phyloP scores from a whole-genome alignment of 495 filamentous ascomycete species.

The Aspergillus bridgeri region DNA sequence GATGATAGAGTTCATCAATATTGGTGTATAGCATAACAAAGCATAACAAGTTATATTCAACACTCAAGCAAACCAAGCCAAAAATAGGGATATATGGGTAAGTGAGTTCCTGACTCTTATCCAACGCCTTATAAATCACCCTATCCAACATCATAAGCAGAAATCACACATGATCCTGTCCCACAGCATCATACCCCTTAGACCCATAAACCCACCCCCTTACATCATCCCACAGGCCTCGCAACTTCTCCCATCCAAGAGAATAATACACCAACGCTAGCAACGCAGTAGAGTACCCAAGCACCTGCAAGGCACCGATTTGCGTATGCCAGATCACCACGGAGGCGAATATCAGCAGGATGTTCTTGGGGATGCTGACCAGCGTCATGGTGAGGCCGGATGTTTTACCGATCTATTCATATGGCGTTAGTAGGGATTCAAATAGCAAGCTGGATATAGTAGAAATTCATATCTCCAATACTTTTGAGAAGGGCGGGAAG shows the following conservation, averaged over 20 bases:
- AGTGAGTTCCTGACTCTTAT: too few relatives aligned
- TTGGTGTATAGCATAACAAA: too few relatives aligned
- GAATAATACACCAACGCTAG: conserved; percentile 65
- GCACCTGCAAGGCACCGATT: conserved; percentile 55
- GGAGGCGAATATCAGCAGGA: conserved; percentile 62
- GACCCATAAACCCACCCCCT: not conserved
- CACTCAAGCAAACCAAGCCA: too few relatives aligned
- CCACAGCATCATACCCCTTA: not conserved
- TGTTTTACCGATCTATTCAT: conserved; percentile 65
- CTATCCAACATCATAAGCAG: not conserved
- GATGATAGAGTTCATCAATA: too few relatives aligned
- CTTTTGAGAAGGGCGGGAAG: too few relatives aligned
- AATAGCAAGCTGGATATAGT: too few relatives aligned
- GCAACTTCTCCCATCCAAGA: conserved; percentile 37
- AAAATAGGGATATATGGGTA: too few relatives aligned
- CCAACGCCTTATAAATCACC: too few relatives aligned
- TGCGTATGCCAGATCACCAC: conserved; percentile 64
- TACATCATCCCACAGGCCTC: not conserved
- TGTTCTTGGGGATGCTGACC: conserved; percentile 73
- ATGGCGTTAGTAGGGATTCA: too few relatives aligned
- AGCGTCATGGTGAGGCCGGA: conserved; percentile 75
- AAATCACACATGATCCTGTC: not conserved
- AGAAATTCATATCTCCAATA: not conserved
- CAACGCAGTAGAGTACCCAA: conserved; percentile 66
- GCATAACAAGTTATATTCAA: too few relatives aligned